These are phyloP conservation scores for Iris pallida DNA, from an alignment of 116 monocot genomes.

Conservation along the genomic window DNA sequence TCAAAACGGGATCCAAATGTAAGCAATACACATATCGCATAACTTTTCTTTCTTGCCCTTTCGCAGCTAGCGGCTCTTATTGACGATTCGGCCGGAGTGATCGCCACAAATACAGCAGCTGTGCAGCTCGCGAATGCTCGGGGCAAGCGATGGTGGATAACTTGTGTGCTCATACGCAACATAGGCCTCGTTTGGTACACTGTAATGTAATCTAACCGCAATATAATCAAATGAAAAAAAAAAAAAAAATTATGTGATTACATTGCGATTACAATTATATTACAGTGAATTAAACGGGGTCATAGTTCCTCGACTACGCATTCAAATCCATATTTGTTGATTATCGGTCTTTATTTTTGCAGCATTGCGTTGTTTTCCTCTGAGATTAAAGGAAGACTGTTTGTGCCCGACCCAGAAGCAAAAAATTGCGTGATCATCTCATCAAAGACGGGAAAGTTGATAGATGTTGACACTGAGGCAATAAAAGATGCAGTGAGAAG, in stretches of 20 bases:
- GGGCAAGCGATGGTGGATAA: conserved; percentile 48
- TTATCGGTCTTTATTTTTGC: conserved; percentile 8
- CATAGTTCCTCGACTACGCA: not conserved
- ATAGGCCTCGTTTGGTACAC: no score
- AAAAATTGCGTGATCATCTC: conserved; percentile 64
- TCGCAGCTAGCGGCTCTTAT: conserved; percentile 74
- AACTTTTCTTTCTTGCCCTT: not conserved
- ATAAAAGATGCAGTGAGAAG: conserved; percentile 43
- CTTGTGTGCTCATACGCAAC: not conserved
- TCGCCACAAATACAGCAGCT: conserved; percentile 85
- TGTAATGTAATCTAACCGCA: no score
- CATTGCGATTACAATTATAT: no score
- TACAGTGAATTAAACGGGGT: no score
- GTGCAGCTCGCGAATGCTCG: conserved; percentile 75
- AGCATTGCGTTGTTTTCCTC: conserved; percentile 87
- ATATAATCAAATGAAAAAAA: no score
- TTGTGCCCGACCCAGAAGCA: conserved; percentile 63
- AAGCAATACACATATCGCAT: no score
- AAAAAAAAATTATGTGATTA: no score
- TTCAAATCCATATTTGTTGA: not conserved
- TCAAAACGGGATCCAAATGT: no score
- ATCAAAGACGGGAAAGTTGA: conserved; percentile 65
- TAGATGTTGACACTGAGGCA: conserved; percentile 56
- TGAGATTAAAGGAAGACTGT: conserved; percentile 62
- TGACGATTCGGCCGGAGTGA: conserved; percentile 69